These are phyloP conservation scores for Wickerhamiella shivajii DNA, from an alignment of 805 yeast species.

Conservation along the genomic window DNA sequence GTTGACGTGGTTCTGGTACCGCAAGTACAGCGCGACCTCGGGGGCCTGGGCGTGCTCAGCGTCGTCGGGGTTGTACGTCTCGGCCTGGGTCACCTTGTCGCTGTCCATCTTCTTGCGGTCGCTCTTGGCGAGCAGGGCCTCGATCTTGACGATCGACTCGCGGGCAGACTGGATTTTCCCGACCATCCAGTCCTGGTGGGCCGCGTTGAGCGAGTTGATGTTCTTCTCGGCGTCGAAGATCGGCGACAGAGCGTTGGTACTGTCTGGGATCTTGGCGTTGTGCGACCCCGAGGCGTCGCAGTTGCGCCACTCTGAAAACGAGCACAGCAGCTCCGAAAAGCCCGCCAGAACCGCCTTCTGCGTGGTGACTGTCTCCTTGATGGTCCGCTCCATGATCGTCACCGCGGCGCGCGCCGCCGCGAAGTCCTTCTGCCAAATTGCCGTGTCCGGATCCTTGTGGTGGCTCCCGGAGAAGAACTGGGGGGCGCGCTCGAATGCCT, in stretches of 20 bases:
- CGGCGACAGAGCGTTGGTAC: background rate
- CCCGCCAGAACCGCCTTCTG: background rate
- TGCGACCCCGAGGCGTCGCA: background rate
- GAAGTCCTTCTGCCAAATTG: slow-evolving; percentile 7
- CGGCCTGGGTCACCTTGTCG: background rate
- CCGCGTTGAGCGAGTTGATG: background rate
- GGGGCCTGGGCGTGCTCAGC: slow-evolving; percentile 1
- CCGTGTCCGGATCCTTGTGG: slow-evolving; percentile 4
- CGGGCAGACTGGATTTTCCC: slow-evolving; percentile 1
- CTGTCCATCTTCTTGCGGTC: slow-evolving; percentile 7
- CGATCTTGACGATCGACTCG: slow-evolving; percentile 1
- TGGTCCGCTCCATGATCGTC: slow-evolving; percentile 4
- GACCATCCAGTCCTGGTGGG: background rate
- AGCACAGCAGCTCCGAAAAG: background rate
- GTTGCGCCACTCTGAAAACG: background rate
- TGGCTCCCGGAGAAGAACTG: slow-evolving; percentile 2
- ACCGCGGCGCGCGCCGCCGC: slow-evolving; percentile 6
- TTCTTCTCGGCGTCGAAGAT: slow-evolving; percentile 1
- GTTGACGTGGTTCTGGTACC: slow-evolving; percentile 4
- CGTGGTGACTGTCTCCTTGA: background rate
- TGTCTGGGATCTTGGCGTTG: slow-evolving; percentile 3
- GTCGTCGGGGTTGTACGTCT: slow-evolving; percentile 2
- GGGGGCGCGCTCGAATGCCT: slow-evolving; percentile 6
- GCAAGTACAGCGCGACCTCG: slow-evolving; percentile 2
- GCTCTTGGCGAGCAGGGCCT: slow-evolving; percentile 1